Evolutionary conservation across 2,329 filamentous ascomycete genomes (phyloP).

Genomic region (Aspergillus phoenicis): DNA sequence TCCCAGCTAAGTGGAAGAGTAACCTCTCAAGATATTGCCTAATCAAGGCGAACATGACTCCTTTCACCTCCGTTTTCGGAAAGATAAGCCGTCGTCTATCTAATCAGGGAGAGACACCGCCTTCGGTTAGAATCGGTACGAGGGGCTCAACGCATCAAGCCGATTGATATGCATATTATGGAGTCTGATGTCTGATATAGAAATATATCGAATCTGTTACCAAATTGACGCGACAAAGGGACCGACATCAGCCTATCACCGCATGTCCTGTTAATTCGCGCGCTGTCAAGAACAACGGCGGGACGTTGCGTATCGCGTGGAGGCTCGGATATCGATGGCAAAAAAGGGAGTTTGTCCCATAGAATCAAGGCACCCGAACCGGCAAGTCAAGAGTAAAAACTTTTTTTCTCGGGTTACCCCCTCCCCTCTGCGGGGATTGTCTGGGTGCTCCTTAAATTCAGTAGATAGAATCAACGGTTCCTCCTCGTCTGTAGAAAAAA

Average conservation of each 20-base stretch:
- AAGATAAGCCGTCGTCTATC: background rate
- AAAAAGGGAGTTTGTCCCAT: conserved; percentile 7
- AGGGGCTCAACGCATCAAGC: background rate
- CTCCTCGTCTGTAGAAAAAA: background rate
- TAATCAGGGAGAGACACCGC: background rate
- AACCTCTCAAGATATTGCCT: background rate
- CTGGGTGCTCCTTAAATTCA: conserved; percentile 3
- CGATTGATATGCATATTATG: background rate
- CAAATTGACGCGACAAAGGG: background rate
- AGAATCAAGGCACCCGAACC: conserved; percentile 17
- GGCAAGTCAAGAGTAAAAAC: conserved; percentile 16
- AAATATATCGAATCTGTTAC: background rate
- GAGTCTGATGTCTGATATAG: background rate
- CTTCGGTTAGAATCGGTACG: background rate
- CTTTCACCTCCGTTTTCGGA: background rate
- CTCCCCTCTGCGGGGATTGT: background rate
- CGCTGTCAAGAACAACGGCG: background rate
- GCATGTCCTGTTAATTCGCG: background rate
- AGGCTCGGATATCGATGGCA: conserved; percentile 20
- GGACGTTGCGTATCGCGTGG: background rate
- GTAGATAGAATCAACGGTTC: background rate
- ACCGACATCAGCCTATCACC: background rate
- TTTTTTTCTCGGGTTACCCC: conserved; percentile 15
- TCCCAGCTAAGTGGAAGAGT: background rate
- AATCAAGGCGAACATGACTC: background rate